A percentile compares a stretch with the other conserved stretches of the same genome.
Conservation (phyloP, 352 stramenopile genomes). For the Thraustochytrium sp. region DNA sequence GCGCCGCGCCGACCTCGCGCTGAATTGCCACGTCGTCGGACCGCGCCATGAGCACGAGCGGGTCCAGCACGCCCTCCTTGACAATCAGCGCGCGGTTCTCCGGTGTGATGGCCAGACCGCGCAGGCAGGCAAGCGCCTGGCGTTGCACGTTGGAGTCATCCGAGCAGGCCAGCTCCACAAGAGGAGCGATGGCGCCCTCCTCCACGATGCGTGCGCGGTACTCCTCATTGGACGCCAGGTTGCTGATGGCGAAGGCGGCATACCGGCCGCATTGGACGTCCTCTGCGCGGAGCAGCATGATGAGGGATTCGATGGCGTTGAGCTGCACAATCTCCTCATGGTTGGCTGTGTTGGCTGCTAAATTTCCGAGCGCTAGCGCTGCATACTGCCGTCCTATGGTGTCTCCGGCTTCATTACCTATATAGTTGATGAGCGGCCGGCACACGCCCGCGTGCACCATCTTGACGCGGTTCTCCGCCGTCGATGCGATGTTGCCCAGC, state of each 20-base stretch:
- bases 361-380: constrained; percentile 89
- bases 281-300: constrained; percentile 80
- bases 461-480: constrained; percentile 67
- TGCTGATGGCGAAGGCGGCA: constrained; percentile 84
- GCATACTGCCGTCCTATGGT: constrained; percentile 87
- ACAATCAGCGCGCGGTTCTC: constrained; percentile 78
- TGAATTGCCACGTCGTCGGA: constrained; percentile 82
- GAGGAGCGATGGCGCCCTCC: constrained; percentile 79
- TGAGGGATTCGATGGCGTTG: constrained; percentile 73
- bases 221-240: constrained; percentile 86
- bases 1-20: constrained; percentile 78
- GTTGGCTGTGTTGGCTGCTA: constrained; percentile 84
- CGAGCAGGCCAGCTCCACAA: constrained; percentile 88
- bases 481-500: constrained; percentile 87
- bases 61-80: constrained; percentile 87
- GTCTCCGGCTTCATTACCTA: constrained; percentile 75
- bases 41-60: constrained; percentile 87
- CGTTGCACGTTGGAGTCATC: constrained; percentile 83
- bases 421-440: constrained; percentile 75
- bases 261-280: constrained; percentile 71
- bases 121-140: constrained; percentile 80
- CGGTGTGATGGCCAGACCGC: constrained; percentile 82
- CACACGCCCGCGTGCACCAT: constrained; percentile 89
- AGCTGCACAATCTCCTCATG: constrained; percentile 89
- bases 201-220: constrained; percentile 83